Percentiles rank a stretch among this genome's conserved stretches.
These are phyloP conservation scores for Eimeria acervulina DNA, from an alignment of 169 alveolate genomes.

Conservation along the genomic window DNA sequence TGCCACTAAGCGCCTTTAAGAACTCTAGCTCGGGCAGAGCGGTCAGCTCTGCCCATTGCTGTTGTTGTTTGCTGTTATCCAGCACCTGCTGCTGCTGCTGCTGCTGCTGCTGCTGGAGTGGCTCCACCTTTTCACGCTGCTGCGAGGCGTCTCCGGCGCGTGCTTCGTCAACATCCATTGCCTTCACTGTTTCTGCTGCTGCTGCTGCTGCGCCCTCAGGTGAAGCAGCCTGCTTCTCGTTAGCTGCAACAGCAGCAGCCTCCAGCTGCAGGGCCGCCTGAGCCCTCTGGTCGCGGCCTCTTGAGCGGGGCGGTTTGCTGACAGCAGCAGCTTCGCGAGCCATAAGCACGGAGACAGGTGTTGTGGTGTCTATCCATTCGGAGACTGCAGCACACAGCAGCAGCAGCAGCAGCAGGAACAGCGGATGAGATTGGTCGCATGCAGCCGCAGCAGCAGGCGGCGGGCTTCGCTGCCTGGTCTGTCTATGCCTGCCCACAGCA, in stretches of 20 bases:
- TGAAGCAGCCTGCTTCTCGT: conserved; percentile 63
- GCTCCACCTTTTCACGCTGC: not conserved
- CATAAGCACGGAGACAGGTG: conserved; percentile 77
- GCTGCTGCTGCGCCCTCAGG: conserved; percentile 59
- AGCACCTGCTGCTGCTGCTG: conserved; percentile 58
- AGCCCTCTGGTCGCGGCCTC: conserved; percentile 32
- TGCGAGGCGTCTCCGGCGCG: not conserved
- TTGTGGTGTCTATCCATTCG: conserved; percentile 68
- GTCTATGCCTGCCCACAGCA: not conserved
- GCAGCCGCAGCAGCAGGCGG: not conserved
- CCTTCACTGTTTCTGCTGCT: conserved; percentile 8
- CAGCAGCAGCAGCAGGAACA: not conserved
- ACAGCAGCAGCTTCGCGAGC: conserved; percentile 76
- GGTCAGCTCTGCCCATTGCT: conserved; percentile 65
- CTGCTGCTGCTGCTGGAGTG: conserved; percentile 18
- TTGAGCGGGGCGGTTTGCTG: conserved; percentile 67
- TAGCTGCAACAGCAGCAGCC: conserved; percentile 76
- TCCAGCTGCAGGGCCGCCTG: conserved; percentile 78
- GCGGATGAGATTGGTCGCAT: not conserved
- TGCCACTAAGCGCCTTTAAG: conserved; percentile 78
- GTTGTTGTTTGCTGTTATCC: conserved; percentile 51
- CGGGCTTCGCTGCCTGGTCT: not conserved
- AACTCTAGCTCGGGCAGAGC: conserved; percentile 79
- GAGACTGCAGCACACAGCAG: conserved; percentile 67
- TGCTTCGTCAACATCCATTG: conserved; percentile 4